These are phyloP conservation scores for Neospermospora avenae DNA, from an alignment of 2,329 filamentous ascomycete species.

Conservation along the genomic window DNA sequence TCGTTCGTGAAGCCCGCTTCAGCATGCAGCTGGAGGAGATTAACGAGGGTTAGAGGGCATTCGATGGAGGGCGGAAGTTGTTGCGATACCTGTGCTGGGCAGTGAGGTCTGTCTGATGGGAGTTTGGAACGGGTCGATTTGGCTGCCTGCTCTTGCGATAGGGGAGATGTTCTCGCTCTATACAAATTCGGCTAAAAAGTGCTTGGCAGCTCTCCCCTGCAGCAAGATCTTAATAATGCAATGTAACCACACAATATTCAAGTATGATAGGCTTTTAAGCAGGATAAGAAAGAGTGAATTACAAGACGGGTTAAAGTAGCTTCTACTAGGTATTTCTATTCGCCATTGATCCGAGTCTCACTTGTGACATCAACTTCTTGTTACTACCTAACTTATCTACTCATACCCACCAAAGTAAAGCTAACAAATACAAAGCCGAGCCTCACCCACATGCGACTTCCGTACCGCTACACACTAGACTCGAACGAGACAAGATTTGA, in stretches of 20 bases:
- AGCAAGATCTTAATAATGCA: neutral
- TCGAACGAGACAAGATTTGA: neutral
- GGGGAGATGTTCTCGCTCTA: slow-evolving; percentile 16
- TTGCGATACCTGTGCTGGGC: slow-evolving; percentile 16
- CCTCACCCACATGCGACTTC: neutral
- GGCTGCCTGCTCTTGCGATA: slow-evolving; percentile 15
- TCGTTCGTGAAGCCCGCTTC: slow-evolving; percentile 17
- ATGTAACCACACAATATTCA: neutral
- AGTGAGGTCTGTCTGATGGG: slow-evolving; percentile 13
- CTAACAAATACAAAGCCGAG: too few relatives aligned
- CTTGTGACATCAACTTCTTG: neutral
- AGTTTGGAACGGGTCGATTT: slow-evolving; percentile 18
- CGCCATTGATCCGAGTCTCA: too few relatives aligned
- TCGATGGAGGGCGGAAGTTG: slow-evolving; percentile 19
- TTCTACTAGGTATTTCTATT: too few relatives aligned
- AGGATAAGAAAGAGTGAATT: too few relatives aligned
- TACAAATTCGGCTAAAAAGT: slow-evolving; percentile 12
- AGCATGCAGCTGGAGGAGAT: slow-evolving; percentile 25
- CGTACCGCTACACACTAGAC: neutral
- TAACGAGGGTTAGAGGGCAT: slow-evolving; percentile 21
- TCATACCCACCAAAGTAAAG: too few relatives aligned
- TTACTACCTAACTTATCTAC: neutral
- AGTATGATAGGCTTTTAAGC: neutral
- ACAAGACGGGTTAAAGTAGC: too few relatives aligned
- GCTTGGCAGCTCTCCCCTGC: slow-evolving; percentile 13